Evolutionary conservation across 768 basidiomycete genomes (phyloP), one percentile per base, ranked within the genome.

Genomic region (Leucocoprinus leucothites): DNA sequence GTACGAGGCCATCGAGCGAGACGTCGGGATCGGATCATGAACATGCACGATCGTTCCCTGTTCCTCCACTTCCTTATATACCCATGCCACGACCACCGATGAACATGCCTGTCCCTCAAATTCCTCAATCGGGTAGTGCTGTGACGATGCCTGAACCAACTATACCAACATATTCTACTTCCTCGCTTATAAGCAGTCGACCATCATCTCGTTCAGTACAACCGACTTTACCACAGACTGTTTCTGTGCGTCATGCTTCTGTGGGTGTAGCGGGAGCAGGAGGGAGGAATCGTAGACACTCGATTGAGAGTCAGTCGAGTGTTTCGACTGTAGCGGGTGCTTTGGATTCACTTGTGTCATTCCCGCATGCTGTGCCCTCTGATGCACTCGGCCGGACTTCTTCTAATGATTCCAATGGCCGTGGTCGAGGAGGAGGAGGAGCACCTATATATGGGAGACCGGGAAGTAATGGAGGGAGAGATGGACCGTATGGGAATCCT

Each of bases 1-100:
- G n/a, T n/a, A n/a, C n/a, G n/a, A n/a, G n/a, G n/a, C n/a, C n/a
- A n/a, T n/a, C n/a, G n/a, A n/a, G n/a, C n/a, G n/a, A n/a, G n/a
- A 24, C 50, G 9, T 53, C 52, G 13, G 44, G 18, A 9, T 53
- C 52, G n/a, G 43, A 38, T 6, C 48, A 47, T 21, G 54, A 49
- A n/a, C 34, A 21, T 8, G 47, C 25, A 21, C 19, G 9, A 1
- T 18, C 24, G 7, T 14, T 40, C 3, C 26, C 14, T 42, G 36
- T 46, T 16, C 44, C 52, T 9, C 52, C 52, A 46, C 35, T 36
- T 9, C 52, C 54, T 0, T 56, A 49, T 34, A 34, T 56, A n/a
- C 28, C 47, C 7, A 56, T 56, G 54, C 54, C 47, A 6, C 47
- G 47, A 31, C 54, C 54, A 22, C 54, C 54, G 2, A 8, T 46